Evolutionary conservation across 1,284 basidiomycete genomes (phyloP).

Genomic region (Rhodotorula sp.): DNA sequence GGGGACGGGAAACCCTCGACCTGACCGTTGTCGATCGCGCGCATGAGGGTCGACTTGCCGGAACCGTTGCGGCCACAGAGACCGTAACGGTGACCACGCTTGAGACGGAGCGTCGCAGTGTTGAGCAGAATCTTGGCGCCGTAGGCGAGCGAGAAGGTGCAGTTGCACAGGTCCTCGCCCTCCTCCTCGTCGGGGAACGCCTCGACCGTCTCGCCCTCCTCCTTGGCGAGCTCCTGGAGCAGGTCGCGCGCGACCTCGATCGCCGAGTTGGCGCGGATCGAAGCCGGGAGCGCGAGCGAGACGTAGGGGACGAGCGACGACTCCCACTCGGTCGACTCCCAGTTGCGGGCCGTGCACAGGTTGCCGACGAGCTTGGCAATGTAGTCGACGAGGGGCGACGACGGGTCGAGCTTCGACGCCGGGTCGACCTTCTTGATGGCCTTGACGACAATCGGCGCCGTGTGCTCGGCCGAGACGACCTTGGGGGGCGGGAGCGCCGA

Average conservation of each 20-base stretch:
- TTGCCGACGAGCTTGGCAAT: conserved; percentile 75
- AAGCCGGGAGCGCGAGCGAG: conserved; percentile 59
- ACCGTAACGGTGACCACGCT: conserved; percentile 98
- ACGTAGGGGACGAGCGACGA: conserved; percentile 71
- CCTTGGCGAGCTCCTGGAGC: conserved; percentile 81
- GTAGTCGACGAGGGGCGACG: conserved; percentile 65
- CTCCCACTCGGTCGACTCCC: conserved; percentile 85
- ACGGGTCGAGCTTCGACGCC: conserved; percentile 51
- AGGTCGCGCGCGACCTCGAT: conserved; percentile 73
- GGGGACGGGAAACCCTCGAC: conserved; percentile 97
- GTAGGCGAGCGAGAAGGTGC: conserved; percentile 95
- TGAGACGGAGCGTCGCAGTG: conserved; percentile 91
- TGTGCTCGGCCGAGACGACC: conserved; percentile 64
- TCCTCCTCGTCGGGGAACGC: conserved; percentile 87
- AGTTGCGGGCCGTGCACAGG: conserved; percentile 86
- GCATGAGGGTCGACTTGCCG: conserved; percentile 96
- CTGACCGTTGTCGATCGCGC: conserved; percentile 60
- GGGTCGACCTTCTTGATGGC: conserved; percentile 80
- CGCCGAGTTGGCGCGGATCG: conserved; percentile 60
- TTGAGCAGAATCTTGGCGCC: conserved; percentile 98
- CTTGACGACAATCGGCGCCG: conserved; percentile 64
- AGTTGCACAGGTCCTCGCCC: conserved; percentile 96
- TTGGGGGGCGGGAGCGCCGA: conserved; percentile 83
- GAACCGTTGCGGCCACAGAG: conserved; percentile 98
- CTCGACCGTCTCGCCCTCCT: conserved; percentile 67